phyloP scores from a whole-genome alignment of 331 rosid species.

The Rosa hybrid region DNA sequence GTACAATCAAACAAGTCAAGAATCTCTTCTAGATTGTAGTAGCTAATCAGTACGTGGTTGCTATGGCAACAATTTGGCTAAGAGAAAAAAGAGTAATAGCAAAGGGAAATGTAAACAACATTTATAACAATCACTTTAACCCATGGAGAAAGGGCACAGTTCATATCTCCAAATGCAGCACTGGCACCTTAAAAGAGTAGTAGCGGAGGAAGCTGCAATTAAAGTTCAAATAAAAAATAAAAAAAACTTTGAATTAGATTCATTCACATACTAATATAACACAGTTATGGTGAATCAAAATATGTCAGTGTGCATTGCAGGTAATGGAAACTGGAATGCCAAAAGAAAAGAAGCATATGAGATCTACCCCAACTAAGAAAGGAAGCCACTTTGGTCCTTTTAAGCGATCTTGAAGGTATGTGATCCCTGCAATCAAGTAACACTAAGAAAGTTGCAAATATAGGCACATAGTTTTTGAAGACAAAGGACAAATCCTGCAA shows the following conservation, averaged over 20 bases:
- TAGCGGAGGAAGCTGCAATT: constrained; percentile 72
- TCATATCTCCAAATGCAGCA: constrained; percentile 87
- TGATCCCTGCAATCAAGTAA: constrained; percentile 65
- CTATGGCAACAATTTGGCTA: background rate
- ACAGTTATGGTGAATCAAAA: background rate
- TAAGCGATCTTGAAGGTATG: constrained; percentile 67
- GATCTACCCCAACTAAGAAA: constrained; percentile 74
- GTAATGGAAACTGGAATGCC: background rate
- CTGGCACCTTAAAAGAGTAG: constrained; percentile 73
- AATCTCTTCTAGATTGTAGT: background rate
- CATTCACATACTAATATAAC: constrained; percentile 10
- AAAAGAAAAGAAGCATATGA: constrained; percentile 1
- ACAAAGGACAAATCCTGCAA: background rate
- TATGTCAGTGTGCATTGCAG: background rate
- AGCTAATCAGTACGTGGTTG: background rate
- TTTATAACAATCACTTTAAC: background rate
- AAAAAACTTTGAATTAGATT: constrained; percentile 16
- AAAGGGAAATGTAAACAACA: constrained; percentile 11
- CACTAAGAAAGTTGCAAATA: constrained; percentile 28
- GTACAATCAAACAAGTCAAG: too few relatives aligned
- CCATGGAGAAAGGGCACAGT: background rate
- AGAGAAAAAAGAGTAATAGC: background rate
- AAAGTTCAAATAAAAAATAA: background rate
- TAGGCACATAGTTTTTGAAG: background rate
- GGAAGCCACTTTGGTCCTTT: constrained; percentile 99